phyloP scores from a whole-genome alignment of 257 asterid genomes.

The Leonotis leonurus region DNA sequence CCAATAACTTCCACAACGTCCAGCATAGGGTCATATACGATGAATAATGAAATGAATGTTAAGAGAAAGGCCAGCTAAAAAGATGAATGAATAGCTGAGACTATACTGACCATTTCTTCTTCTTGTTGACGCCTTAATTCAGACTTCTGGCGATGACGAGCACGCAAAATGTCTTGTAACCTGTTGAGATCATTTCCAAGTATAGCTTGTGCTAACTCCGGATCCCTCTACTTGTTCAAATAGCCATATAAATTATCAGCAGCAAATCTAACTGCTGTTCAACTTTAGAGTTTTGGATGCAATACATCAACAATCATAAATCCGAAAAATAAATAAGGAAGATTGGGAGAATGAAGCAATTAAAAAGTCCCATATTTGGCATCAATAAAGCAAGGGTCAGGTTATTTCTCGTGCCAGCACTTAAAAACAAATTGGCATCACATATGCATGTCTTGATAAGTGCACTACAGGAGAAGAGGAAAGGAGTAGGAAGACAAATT shows the following conservation, averaged over 20 bases:
- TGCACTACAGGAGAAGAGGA: background rate
- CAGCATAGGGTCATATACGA: background rate
- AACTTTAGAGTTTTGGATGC: background rate
- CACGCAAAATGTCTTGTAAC: slow-evolving; percentile 79
- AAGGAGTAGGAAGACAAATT: background rate
- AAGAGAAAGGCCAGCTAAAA: background rate
- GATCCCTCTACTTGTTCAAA: slow-evolving; percentile 66
- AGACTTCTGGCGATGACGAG: slow-evolving; percentile 62
- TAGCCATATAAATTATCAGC: slow-evolving; percentile 18
- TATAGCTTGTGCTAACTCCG: slow-evolving; percentile 89
- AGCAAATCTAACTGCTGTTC: background rate
- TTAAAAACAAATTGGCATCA: no score
- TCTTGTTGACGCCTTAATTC: slow-evolving; percentile 70
- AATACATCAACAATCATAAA: slow-evolving; percentile 3
- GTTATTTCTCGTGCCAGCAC: no score
- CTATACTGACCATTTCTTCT: slow-evolving; percentile 77
- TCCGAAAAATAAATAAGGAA: background rate
- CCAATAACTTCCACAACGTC: background rate
- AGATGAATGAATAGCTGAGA: slow-evolving; percentile 1
- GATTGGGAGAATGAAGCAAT: background rate
- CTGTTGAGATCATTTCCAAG: slow-evolving; percentile 83
- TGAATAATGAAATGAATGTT: background rate
- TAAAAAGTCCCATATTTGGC: background rate
- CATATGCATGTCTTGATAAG: background rate
- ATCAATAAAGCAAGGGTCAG: background rate